Base-by-base conservation (phyloP, 2,329 filamentous ascomycete genomes). In the Dothideomycetes sp. region DNA sequence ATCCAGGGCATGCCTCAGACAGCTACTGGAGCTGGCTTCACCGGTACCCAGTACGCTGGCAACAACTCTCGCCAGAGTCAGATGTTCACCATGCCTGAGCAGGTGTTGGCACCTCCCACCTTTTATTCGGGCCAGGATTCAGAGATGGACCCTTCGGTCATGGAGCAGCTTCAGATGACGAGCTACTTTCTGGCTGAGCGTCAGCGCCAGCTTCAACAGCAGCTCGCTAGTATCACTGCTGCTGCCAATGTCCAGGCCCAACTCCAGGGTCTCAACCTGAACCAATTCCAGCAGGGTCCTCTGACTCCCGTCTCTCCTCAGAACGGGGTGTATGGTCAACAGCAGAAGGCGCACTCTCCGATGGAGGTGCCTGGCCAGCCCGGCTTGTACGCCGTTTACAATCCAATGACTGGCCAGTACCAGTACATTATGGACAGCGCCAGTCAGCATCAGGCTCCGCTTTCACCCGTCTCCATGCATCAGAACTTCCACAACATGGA, bases 151-250 rank as follows among this genome's bases (percentile, higher is more conserved):
- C 86, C 88, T 38, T 81, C 77, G 45, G 62, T 93, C 38, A 91
- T 94, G 50, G 84, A 87, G 38, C 86, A 94, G 62, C 71, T 96
- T 47, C 76, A 95, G 55, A 83, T 86, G 42, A 93, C 87, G 53
- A 94, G 95, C 60, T 67, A 91, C 58, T 94, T 93, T 56, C 73
- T 98, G 37, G 86, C 87, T 31, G 86, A 94, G 57, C 88, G 94
- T 64, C 89, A 96, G 64, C 87, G 94, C 65, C 82, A 84, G 48
- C 77, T 96, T 38, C 88, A 96, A 64, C 88, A 95, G 65, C 87
- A 96, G 65, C 73, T 96, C 49, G 76, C 86, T 50, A 84, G 69
- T 48, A 78, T 95, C 17, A 91, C 89, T 54, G 79, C 80, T 38
- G 83, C 84, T 29, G 82, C 85, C 44, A 83, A 87, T 62, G 36